Evolutionary conservation across 805 yeast species (phyloP), one percentile per base, ranked within the genome.

Genomic region (Ogataea minuta): DNA sequence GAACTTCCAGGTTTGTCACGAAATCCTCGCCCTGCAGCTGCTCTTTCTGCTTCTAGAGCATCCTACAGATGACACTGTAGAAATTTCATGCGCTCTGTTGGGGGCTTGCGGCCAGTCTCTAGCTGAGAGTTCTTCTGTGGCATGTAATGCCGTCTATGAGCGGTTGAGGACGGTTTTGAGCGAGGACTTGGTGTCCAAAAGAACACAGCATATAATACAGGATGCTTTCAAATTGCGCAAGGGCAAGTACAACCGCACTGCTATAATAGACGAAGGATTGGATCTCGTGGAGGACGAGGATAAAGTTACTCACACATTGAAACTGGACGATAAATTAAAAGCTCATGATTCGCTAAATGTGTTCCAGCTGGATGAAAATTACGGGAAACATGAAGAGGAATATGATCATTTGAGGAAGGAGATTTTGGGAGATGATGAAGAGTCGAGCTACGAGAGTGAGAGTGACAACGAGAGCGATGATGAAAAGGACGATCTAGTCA

Each of bases 261-360:
- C 72, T 4, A 48, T 62, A 0, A 51, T 81, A 2, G 63, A 62
- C 4, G 63, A 65, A 13, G 77, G 64, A 3, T 62, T 82, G 17
- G 89, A 82, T 57, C 56, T 77, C 33, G 82, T 82, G 0, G 84
- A 77, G 21, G 82, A 76, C 13, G 81, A 77, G 0, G 89, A 82
- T 43, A 71, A 70, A 41, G 62, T 71, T 5, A 68, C 77, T 0
- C 89, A 84, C 53, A 60, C 69, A 34, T 50, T 83, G 4, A 72
- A 71, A 16, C 59, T 84, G 21, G 79, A 76, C 36, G 84, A 74
- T 34, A 61, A 65, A 23, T 54, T 77, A 13, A 64, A 71, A 28
- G 67, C 73, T 2, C 66, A 69, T 17, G 75, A 71, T 34, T 49
- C 60, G 4, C 53, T 83, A 29, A 75, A 80, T 33, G 40, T 39